Evolutionary conservation across 305 asterid genomes (phyloP).

Genomic region (Rubia tinctorum): DNA sequence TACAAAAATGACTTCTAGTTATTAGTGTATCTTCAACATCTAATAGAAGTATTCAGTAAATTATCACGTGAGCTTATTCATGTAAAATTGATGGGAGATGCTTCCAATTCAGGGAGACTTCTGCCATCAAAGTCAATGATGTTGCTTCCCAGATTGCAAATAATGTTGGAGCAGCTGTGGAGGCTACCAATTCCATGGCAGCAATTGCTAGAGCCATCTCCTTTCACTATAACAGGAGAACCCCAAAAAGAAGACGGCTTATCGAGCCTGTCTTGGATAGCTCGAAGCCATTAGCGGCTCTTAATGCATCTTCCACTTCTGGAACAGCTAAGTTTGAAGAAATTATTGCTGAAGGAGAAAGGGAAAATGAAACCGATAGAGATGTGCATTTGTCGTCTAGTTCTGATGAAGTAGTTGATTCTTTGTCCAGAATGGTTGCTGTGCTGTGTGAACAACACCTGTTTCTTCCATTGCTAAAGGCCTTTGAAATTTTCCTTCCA

Average conservation of each 20-base stretch:
- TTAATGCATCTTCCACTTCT: constrained; percentile 47
- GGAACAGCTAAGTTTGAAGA: constrained; percentile 41
- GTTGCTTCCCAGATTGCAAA: constrained; percentile 86
- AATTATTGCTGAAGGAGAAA: constrained; percentile 45
- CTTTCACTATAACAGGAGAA: constrained; percentile 81
- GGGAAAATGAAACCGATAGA: constrained; percentile 39
- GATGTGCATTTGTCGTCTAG: constrained; percentile 43
- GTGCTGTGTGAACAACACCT: constrained; percentile 91
- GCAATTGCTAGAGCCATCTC: constrained; percentile 57
- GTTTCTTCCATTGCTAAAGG: constrained; percentile 88
- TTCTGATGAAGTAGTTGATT: constrained; percentile 56
- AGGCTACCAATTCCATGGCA: constrained; percentile 79
- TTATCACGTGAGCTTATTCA: constrained; percentile 13
- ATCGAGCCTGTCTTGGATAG: constrained; percentile 52
- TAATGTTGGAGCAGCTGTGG: constrained; percentile 93
- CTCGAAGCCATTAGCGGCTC: constrained; percentile 35
- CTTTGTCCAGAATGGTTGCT: constrained; percentile 86
- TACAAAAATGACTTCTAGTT: constrained; percentile 1
- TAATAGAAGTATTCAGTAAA: constrained; percentile 12
- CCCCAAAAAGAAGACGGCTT: constrained; percentile 84
- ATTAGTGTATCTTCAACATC: constrained; percentile 10
- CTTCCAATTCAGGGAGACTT: constrained; percentile 79
- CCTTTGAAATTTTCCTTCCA: constrained; percentile 97
- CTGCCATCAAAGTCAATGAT: constrained; percentile 93
- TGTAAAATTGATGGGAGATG: constrained; percentile 24